A percentile compares a stretch with the other conserved stretches of the same genome.
These are phyloP conservation scores for Rugonectria rugulosa DNA, from an alignment of 2,329 filamentous ascomycete genomes.

Conservation along the genomic window DNA sequence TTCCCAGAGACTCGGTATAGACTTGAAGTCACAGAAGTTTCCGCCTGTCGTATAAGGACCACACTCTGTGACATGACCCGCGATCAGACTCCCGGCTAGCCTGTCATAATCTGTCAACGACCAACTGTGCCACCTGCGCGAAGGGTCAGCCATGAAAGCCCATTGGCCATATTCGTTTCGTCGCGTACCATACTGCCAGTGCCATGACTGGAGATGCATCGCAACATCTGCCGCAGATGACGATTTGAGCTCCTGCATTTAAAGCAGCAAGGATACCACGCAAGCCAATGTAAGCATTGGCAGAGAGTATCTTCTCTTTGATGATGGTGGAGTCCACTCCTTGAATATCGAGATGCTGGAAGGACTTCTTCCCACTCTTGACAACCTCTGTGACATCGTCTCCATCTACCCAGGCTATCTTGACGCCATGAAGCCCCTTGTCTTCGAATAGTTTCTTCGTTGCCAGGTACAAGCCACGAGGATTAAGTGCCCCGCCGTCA, in stretches of 20 bases:
- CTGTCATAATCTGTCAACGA: slow-evolving; percentile 50
- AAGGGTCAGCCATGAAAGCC: too few species aligned
- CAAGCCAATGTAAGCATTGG: slow-evolving; percentile 60
- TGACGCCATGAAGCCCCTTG: slow-evolving; percentile 35
- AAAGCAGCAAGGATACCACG: slow-evolving; percentile 50
- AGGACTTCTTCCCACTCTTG: slow-evolving; percentile 19
- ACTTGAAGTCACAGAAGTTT: slow-evolving; percentile 53
- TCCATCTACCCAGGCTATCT: slow-evolving; percentile 49
- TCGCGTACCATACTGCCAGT: slow-evolving; percentile 57
- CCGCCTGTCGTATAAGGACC: slow-evolving; percentile 32
- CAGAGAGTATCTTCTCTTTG: slow-evolving; percentile 23
- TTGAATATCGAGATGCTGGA: slow-evolving; percentile 25
- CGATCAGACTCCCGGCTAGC: slow-evolving; percentile 58
- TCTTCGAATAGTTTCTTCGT: slow-evolving; percentile 28
- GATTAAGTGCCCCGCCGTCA: slow-evolving; percentile 65
- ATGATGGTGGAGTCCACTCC: neutral
- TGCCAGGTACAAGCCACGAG: slow-evolving; percentile 55
- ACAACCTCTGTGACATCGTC: slow-evolving; percentile 47
- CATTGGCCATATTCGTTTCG: too few species aligned
- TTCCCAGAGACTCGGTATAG: slow-evolving; percentile 27
- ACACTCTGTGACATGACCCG: slow-evolving; percentile 48
- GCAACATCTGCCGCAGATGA: slow-evolving; percentile 53
- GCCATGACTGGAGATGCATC: slow-evolving; percentile 59
- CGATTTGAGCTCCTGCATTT: slow-evolving; percentile 48
- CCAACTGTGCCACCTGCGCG: slow-evolving; percentile 61